Base-by-base conservation (phyloP, 1,284 basidiomycete genomes). In the Rhodotorula sp. region DNA sequence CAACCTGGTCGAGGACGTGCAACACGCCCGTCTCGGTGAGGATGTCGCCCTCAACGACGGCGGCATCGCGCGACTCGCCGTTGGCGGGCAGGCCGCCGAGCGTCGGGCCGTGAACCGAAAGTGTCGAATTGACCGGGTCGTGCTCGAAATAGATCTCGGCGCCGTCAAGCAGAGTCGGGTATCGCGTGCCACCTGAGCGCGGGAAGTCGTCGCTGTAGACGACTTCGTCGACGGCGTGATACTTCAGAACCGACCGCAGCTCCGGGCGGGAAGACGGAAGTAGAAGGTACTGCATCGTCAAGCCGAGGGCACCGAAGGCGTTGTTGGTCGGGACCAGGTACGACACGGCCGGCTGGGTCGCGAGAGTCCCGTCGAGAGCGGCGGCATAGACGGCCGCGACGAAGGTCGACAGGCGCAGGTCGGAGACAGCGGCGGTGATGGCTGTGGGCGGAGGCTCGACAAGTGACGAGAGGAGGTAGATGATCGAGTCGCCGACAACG, bases 11-110 rank as follows among this genome's bases (percentile, higher is more conserved):
- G 66, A 98, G 84, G 77, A 93, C 89, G 80, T 99, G 96, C 59
- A 98, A 87, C 27, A 91, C 92, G 19, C 97, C 96, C 3, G 95
- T 97, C 74, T 88, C 85, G 0, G 95, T 96, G 65, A 93, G 86
- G 50, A 88, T 84, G 80, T 98, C 88, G 3, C 74, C 74, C 41
- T 80, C 78, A 25, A 80, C 77, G 55, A 85, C 72, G 23, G 17
- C 56, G 13, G 75, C 77, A n/a, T 70, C 66, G 44, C 73, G 53
- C 25, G 50, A 65, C 53, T 78, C 77, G 46, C 78, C 78, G 65
- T 78, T 78, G 7, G 75, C 77, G 0, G 77, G 74, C 3, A 90
- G 90, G 19, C 91, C 91, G 53, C 90, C 90, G 8, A 78, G 61
- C 5, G 77, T 79, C 41, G 79, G 79, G 0, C 78, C 78, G 45